Base-by-base conservation (phyloP, 208 protist genomes). In the Sergeia podlipaevii region DNA sequence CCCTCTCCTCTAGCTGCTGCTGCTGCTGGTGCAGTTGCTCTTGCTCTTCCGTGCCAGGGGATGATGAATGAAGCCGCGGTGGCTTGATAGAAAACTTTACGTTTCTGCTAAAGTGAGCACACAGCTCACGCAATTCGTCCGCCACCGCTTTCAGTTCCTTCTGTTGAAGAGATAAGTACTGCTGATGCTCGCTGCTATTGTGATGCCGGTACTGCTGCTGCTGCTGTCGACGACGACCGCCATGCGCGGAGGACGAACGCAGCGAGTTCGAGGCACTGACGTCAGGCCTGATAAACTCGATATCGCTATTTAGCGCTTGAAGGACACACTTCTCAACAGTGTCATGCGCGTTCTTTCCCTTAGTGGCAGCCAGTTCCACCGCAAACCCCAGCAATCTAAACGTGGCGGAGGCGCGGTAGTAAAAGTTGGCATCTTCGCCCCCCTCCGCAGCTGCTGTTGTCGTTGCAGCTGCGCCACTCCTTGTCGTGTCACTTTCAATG, bases 51-150 rank as follows among this genome's bases (percentile, higher is more conserved):
- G 2, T 20, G 24, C 42, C 60, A n/a, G n/a, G n/a, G n/a, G n/a
- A n/a, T n/a, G n/a, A n/a, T n/a, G n/a, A n/a, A n/a, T 18, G 3
- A 2, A 24, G 23, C 24, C 41, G 57, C 8, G 85, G 84, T 10
- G 67, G 72, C 46, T 89, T 92, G 21, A 95, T 80, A 29, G 84
- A 82, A 54, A 95, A 91, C 46, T 90, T 90, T 15, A 95, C 28
- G 3, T 55, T 70, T 17, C 81, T 81, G 44, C 73, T 80, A 52
- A 95, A 90, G 47, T 81, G 65, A 8, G 74, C 44, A 69, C 88
- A 92, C 21, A 87, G 55, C 38, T 85, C 63, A 3, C 82, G 72
- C 30, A 95, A 65, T 58, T 91, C 81, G 30, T 82, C 73, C 37
- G 92, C 48, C 24, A 89, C 74, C 5, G 77, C 71, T 52, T 85